Evolutionary conservation across 257 asterid species (phyloP).

Genomic region (Leonotis leonurus): DNA sequence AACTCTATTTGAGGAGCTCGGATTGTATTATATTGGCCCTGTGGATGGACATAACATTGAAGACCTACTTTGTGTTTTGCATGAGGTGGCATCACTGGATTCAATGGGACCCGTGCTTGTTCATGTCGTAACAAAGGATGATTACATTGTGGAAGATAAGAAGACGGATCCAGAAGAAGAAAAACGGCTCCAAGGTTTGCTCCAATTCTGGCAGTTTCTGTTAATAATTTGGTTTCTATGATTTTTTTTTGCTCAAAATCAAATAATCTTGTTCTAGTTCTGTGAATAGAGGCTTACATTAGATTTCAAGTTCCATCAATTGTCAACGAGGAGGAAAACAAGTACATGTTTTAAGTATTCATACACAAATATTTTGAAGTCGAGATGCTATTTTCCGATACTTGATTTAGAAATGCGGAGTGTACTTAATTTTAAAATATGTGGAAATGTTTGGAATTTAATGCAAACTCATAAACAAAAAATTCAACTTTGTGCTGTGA

Average conservation of each 20-base stretch:
- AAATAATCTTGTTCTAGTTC: neutral
- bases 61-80: slow-evolving; percentile 70
- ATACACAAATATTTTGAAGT: too few species aligned
- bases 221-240: neutral
- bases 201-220: neutral
- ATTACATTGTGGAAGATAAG: slow-evolving; percentile 24
- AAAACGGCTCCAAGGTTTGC: slow-evolving; percentile 31
- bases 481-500: too few species aligned
- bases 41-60: slow-evolving; percentile 89
- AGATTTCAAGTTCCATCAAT: neutral
- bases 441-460: too few species aligned
- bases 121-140: slow-evolving; percentile 74
- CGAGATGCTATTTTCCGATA: too few species aligned
- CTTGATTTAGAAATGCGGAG: too few species aligned
- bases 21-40: slow-evolving; percentile 89
- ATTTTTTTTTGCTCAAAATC: neutral
- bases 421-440: too few species aligned
- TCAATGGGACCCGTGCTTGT: slow-evolving; percentile 87
- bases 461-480: too few species aligned
- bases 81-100: slow-evolving; percentile 79
- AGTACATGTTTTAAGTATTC: too few species aligned
- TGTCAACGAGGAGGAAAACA: too few species aligned
- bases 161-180: slow-evolving; percentile 20
- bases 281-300: neutral
- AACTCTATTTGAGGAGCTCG: slow-evolving; percentile 93